A percentile compares a stretch with the other conserved stretches of the same genome.
Conservation (phyloP, 2,329 filamentous ascomycete genomes). For the Microthyrium microscopicum region DNA sequence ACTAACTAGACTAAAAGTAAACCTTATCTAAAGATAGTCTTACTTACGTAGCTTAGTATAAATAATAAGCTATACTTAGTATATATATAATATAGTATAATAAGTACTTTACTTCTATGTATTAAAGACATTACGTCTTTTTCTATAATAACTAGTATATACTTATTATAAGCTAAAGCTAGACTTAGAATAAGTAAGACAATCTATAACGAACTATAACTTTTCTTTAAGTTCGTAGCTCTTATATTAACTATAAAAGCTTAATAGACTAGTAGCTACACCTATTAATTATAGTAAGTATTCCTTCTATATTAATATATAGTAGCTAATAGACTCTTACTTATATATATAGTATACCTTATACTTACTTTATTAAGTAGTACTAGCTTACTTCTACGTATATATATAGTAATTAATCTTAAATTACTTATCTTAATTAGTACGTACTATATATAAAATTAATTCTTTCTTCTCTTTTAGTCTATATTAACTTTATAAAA, state of each 20-base stretch:
- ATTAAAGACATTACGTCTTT: neutral
- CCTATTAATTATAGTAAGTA: too few species aligned
- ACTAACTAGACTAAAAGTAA: neutral
- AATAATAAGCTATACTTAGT: neutral
- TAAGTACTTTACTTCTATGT: neutral
- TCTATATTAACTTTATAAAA: too few species aligned
- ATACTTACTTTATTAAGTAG: too few species aligned
- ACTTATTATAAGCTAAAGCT: conserved; percentile 3
- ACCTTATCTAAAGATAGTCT: neutral
- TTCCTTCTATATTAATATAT: too few species aligned
- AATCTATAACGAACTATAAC: conserved; percentile 2
- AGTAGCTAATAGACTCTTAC: too few species aligned
- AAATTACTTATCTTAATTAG: too few species aligned
- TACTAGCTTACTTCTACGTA: too few species aligned
- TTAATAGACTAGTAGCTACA: too few species aligned
- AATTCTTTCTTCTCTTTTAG: too few species aligned
- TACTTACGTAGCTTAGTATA: neutral
- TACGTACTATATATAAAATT: too few species aligned
- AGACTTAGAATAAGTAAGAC: conserved; percentile 1
- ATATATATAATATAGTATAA: neutral
- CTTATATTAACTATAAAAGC: neutral
- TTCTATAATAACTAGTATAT: neutral
- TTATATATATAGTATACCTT: too few species aligned
- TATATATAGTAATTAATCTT: too few species aligned
- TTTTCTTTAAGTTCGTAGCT: conserved; percentile 1